Evolutionary conservation across 1,139 yeast species (phyloP), one percentile per base, ranked within the genome.

Genomic region (Taiozyma sp.): DNA sequence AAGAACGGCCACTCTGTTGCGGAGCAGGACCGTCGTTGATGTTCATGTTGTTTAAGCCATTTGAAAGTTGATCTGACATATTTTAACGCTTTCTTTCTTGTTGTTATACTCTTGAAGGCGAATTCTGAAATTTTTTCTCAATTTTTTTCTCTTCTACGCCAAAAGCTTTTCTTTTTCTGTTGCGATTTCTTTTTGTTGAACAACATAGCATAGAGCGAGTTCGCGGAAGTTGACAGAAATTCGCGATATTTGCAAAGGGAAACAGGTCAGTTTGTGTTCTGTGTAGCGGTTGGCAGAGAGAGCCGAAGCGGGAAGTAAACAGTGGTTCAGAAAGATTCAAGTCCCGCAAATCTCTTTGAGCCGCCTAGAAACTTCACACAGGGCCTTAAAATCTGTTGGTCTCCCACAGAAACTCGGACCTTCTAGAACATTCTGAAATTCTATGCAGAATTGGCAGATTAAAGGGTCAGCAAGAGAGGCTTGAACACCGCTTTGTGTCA

Each of bases 1-100:
- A 61, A 32, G 65, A 58, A 44, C 60, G 55, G 54, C 56, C 53
- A 48, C 58, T 63, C 56, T 62, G 52, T 61, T 53, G 48, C 43
- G 59, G 57, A 45, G 57, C 56, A 51, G 57, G 61, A 51, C 60
- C 62, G 52, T 65, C 72, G 52, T 66, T 65, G 54, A 75, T 67
- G 63, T 66, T 69, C 62, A 78, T 60, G 51, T 74, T 72, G 55
- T 74, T 70, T 69, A 78, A 66, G 58, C 73, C 71, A 57, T 74
- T 67, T 56, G 75, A 65, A 63, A 77, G 42, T 38, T 53, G 59
- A 51, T 56, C 55, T 48, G 61, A 52, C 64, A 60, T 59, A 64
- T 53, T 76, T 78, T 38, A 38, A 38, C 41, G 41, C 23, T 38
- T 70, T 47, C 43, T 38, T 46, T 45, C 22, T 41, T 12, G 16